phyloP scores from a whole-genome alignment of 2,329 filamentous ascomycete genomes.

The Diaporthe batatas region DNA sequence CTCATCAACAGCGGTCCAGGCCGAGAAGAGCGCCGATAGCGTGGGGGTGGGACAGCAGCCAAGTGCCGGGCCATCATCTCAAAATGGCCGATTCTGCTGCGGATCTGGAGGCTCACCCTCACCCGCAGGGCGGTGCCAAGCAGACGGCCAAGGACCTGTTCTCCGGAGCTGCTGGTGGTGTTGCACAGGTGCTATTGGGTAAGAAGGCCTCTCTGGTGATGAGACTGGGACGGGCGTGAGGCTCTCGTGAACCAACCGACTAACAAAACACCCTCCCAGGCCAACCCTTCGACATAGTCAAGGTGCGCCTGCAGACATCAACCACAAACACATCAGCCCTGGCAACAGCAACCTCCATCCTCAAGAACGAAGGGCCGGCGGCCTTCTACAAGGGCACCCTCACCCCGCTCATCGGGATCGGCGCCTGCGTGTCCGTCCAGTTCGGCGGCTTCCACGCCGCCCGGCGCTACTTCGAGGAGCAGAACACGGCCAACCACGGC shows the following conservation, averaged over 20 bases:
- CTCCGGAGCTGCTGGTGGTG: slow-evolving; percentile 88
- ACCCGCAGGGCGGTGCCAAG: slow-evolving; percentile 53
- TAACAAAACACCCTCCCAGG: slow-evolving; percentile 56
- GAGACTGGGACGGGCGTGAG: background rate
- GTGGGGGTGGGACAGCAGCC: slow-evolving; percentile 36
- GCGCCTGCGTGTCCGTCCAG: slow-evolving; percentile 97
- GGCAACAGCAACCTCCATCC: slow-evolving; percentile 85
- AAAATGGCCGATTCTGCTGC: slow-evolving; percentile 53
- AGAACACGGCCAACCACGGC: slow-evolving; percentile 74
- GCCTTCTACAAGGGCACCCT: slow-evolving; percentile 99
- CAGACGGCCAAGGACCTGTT: slow-evolving; percentile 90
- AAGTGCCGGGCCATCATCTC: slow-evolving; percentile 4
- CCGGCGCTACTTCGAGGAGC: slow-evolving; percentile 84
- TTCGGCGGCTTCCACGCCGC: slow-evolving; percentile 97
- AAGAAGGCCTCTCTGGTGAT: slow-evolving; percentile 50
- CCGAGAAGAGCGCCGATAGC: slow-evolving; percentile 3
- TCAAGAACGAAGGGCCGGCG: slow-evolving; percentile 85
- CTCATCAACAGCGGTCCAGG: background rate
- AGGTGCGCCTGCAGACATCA: slow-evolving; percentile 94
- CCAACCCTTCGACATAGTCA: slow-evolving; percentile 90
- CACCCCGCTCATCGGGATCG: slow-evolving; percentile 94
- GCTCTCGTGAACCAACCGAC: background rate
- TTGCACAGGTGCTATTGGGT: slow-evolving; percentile 96
- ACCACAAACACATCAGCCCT: slow-evolving; percentile 84
- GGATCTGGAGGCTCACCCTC: slow-evolving; percentile 53